A percentile compares a stretch with the other conserved stretches of the same genome.
Conservation (phyloP, 257 asterid species). For the Nicotiana benthamiana region DNA sequence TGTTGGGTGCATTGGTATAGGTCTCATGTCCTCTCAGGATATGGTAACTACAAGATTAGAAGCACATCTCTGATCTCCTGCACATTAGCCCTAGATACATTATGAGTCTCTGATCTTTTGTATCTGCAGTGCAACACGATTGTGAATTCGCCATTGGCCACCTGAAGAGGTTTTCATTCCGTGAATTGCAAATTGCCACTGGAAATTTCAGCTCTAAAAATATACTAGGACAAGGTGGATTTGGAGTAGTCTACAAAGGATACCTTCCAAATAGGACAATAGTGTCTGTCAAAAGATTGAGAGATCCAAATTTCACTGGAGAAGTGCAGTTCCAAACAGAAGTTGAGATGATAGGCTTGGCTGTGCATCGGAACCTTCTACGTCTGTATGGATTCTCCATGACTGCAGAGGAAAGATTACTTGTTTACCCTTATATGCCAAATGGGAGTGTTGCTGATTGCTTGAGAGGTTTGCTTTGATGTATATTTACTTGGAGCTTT, state of each 20-base stretch:
- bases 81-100: neutral
- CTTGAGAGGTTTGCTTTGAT: constrained; percentile 52
- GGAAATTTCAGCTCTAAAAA: constrained; percentile 70
- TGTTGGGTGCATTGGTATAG: constrained; percentile 70
- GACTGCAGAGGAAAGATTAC: constrained; percentile 79
- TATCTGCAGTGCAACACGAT: constrained; percentile 76
- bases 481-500: neutral
- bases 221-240: constrained; percentile 87
- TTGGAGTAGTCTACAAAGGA: constrained; percentile 84
- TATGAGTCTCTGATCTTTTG: constrained; percentile 7
- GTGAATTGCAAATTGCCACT: constrained; percentile 78
- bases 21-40: constrained; percentile 45
- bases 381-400: constrained; percentile 79
- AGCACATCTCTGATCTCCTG: constrained; percentile 1
- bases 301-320: constrained; percentile 79
- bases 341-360: constrained; percentile 93
- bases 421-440: constrained; percentile 83
- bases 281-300: constrained; percentile 75
- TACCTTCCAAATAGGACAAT: constrained; percentile 56
- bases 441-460: constrained; percentile 97
- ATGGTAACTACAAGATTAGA: constrained; percentile 40
- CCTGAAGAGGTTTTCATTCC: constrained; percentile 64
- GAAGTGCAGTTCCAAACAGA: constrained; percentile 96
- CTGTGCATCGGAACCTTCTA: constrained; percentile 86
- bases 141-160: constrained; percentile 54